Percentiles rank a stretch among this genome's conserved stretches.
These are phyloP conservation scores for Komagataea norvegica DNA, from an alignment of 1,139 yeast species.

Conservation along the genomic window DNA sequence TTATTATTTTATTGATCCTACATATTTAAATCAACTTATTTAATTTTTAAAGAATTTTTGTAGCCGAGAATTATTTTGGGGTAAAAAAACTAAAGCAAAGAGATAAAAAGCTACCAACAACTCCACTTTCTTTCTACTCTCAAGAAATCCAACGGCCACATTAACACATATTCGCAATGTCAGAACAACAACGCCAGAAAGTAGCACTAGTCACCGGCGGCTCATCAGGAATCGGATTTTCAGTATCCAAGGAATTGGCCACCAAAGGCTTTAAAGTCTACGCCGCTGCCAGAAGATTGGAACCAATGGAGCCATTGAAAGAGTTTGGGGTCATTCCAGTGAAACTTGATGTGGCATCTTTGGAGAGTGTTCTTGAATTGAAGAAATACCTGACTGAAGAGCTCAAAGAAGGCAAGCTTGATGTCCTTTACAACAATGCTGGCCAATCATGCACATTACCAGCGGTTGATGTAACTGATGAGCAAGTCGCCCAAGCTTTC, in stretches of 20 bases:
- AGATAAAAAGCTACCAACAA: too few relatives aligned
- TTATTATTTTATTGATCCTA: conserved; percentile 3
- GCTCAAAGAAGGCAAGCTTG: conserved; percentile 45
- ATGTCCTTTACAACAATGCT: conserved; percentile 65
- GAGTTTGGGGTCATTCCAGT: conserved; percentile 35
- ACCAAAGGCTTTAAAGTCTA: conserved; percentile 58
- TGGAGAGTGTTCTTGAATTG: conserved; percentile 42
- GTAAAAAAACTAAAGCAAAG: too few relatives aligned
- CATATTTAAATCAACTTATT: conserved; percentile 6
- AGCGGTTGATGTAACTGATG: conserved; percentile 62
- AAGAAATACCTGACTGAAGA: conserved; percentile 35
- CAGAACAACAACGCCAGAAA: conserved; percentile 21
- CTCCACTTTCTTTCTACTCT: too few relatives aligned
- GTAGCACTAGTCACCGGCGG: conserved; percentile 57
- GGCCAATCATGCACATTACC: conserved; percentile 70
- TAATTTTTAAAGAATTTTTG: background rate
- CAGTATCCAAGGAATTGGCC: conserved; percentile 61
- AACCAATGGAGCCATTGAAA: conserved; percentile 52
- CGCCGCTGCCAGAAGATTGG: conserved; percentile 70
- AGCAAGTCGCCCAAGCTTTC: conserved; percentile 48
- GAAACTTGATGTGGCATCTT: conserved; percentile 51
- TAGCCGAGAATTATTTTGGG: background rate
- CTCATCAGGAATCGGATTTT: conserved; percentile 76
- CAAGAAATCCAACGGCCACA: too few relatives aligned
- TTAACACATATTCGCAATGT: too few relatives aligned